phyloP scores from a whole-genome alignment of 2,329 filamentous ascomycete species.

The Neopestalotiopsis clavispora region DNA sequence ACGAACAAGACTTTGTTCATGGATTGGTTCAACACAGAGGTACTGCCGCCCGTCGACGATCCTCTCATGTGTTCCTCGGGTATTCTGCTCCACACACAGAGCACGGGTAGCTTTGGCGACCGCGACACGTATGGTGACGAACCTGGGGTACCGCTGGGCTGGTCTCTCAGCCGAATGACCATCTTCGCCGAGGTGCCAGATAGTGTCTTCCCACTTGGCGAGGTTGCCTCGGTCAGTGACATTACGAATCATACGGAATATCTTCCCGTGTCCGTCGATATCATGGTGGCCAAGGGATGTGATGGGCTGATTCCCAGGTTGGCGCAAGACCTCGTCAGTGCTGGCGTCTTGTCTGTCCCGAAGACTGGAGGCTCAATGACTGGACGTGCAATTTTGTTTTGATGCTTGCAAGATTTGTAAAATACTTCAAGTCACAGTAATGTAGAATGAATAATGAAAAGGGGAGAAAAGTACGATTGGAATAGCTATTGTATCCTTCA shows the following conservation, averaged over 20 bases:
- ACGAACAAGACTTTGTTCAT: constrained; percentile 38
- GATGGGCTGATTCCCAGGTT: constrained; percentile 62
- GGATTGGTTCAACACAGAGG: constrained; percentile 37
- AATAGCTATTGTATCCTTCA: too few species aligned
- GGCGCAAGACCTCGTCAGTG: constrained; percentile 53
- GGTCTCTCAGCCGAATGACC: constrained; percentile 40
- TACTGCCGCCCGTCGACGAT: constrained; percentile 27
- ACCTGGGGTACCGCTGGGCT: constrained; percentile 53
- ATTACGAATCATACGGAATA: constrained; percentile 46
- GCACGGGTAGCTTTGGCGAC: constrained; percentile 26
- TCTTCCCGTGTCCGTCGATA: constrained; percentile 61
- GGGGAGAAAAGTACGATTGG: too few species aligned
- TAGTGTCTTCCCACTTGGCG: constrained; percentile 46
- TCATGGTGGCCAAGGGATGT: constrained; percentile 64
- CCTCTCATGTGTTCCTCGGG: constrained; percentile 35
- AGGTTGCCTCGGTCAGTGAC: constrained; percentile 41
- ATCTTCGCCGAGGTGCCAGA: constrained; percentile 45
- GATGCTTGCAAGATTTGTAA: background rate
- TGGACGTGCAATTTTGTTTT: constrained; percentile 21
- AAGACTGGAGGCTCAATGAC: constrained; percentile 42
- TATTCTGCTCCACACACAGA: constrained; percentile 34
- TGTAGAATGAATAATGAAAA: too few species aligned
- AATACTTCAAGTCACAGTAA: too few species aligned
- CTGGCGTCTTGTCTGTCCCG: constrained; percentile 52
- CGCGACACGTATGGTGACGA: constrained; percentile 42